A percentile compares a stretch with the other conserved stretches of the same genome.
These are phyloP conservation scores for Curvularia hawaiiensis DNA, from an alignment of 2,329 filamentous ascomycete species.

Conservation along the genomic window DNA sequence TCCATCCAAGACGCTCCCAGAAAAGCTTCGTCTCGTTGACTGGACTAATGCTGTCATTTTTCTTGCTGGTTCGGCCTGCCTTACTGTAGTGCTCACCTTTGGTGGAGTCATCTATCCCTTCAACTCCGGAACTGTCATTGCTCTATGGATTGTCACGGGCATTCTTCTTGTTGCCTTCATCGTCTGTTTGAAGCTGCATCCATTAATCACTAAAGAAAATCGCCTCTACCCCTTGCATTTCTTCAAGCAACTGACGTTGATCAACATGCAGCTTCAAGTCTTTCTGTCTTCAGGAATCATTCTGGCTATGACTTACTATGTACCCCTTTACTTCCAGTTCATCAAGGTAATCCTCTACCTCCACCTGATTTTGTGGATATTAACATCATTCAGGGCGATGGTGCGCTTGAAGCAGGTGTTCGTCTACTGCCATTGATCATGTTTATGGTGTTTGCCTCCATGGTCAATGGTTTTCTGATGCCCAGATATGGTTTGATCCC, in stretches of 20 bases:
- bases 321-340: constrained; percentile 40
- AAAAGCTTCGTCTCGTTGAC: constrained; percentile 52
- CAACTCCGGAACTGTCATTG: constrained; percentile 16
- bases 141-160: constrained; percentile 54
- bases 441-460: constrained; percentile 20
- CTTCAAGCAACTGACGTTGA: constrained; percentile 27
- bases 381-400: constrained; percentile 11
- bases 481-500: constrained; percentile 19
- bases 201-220: constrained; percentile 52
- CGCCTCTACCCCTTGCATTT: constrained; percentile 59
- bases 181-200: constrained; percentile 51
- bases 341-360: not conserved
- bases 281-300: constrained; percentile 22
- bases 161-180: constrained; percentile 51
- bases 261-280: constrained; percentile 17
- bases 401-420: constrained; percentile 26
- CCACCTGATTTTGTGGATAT: not conserved
- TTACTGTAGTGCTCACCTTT: constrained; percentile 1
- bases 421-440: constrained; percentile 36
- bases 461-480: constrained; percentile 29
- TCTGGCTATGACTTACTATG: constrained; percentile 24
- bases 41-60: constrained; percentile 40
- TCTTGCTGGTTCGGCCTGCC: constrained; percentile 30
- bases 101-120: not conserved
- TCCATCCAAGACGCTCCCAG: not conserved